phyloP scores from a whole-genome alignment of 2,329 filamentous ascomycete species.

The Pseudodiploospora longispora region DNA sequence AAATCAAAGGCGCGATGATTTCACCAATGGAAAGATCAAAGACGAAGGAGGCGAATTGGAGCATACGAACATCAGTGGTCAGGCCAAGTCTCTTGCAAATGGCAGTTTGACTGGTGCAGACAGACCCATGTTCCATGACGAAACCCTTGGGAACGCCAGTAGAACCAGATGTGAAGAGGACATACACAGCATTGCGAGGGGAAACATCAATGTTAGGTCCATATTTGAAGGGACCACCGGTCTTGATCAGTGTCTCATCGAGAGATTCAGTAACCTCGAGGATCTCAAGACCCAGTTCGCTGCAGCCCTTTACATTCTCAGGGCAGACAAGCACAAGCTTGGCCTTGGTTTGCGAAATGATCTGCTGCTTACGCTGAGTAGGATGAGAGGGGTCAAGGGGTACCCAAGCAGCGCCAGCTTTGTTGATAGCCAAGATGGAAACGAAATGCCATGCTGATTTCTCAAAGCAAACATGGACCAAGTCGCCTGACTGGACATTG shows the following conservation, averaged over 20 bases:
- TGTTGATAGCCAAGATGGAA: slow-evolving; percentile 6
- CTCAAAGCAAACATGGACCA: slow-evolving; percentile 12
- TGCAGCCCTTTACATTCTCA: slow-evolving; percentile 13
- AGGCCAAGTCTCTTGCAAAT: background rate
- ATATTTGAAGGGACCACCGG: background rate
- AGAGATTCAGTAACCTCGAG: slow-evolving; percentile 4
- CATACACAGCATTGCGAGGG: slow-evolving; percentile 4
- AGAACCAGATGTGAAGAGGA: slow-evolving; percentile 5
- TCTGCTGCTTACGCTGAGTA: slow-evolving; percentile 5
- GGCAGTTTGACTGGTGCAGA: background rate
- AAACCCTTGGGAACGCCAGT: slow-evolving; percentile 5
- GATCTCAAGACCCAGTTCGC: slow-evolving; percentile 5
- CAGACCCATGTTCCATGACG: slow-evolving; percentile 3
- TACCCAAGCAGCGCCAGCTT: slow-evolving; percentile 12
- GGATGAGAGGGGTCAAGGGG: slow-evolving; percentile 12
- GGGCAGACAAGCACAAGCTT: slow-evolving; percentile 5
- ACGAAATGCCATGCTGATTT: slow-evolving; percentile 6
- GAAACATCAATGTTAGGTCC: background rate
- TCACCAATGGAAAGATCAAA: slow-evolving; percentile 7
- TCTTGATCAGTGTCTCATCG: background rate
- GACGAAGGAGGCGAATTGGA: slow-evolving; percentile 5
- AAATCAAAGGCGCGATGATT: slow-evolving; percentile 1
- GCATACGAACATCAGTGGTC: slow-evolving; percentile 3
- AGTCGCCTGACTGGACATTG: slow-evolving; percentile 16
- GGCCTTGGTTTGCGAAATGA: slow-evolving; percentile 5